A percentile compares a stretch with the other conserved stretches of the same genome.
These are phyloP conservation scores for Mortierella sp. DNA, from an alignment of 371 early-diverging fungal species.

Conservation along the genomic window DNA sequence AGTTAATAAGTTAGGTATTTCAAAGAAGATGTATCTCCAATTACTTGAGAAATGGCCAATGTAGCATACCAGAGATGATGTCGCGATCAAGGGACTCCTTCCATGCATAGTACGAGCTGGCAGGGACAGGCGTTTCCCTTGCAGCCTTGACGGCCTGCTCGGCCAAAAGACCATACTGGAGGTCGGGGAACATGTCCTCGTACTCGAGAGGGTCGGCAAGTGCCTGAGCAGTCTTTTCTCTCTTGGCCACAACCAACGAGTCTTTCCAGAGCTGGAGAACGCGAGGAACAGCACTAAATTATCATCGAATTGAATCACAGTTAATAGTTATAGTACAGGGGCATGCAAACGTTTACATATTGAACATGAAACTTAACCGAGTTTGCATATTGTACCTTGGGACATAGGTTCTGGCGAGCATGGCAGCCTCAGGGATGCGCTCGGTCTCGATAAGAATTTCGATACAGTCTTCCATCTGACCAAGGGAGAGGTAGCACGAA, in stretches of 20 bases:
- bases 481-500: constrained; percentile 82
- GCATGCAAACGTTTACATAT: neutral
- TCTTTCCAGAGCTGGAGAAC: constrained; percentile 89
- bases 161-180: constrained; percentile 66
- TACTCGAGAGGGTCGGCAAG: constrained; percentile 90
- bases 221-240: constrained; percentile 89
- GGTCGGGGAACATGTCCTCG: constrained; percentile 89
- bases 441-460: constrained; percentile 91
- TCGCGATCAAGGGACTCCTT: constrained; percentile 71
- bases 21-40: neutral
- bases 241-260: constrained; percentile 73
- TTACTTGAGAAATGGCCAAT: neutral
- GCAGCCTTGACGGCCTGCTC: constrained; percentile 64
- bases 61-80: constrained; percentile 56
- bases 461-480: constrained; percentile 83
- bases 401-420: constrained; percentile 92
- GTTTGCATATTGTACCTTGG: constrained; percentile 71
- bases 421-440: constrained; percentile 95
- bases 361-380: neutral
- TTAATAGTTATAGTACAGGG: neutral
- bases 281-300: constrained; percentile 70
- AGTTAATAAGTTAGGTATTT: too few relatives aligned
- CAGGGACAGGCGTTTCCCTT: constrained; percentile 55
- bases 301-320: neutral
- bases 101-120: constrained; percentile 66